These are phyloP conservation scores for Pythium myriotylum DNA, from an alignment of 352 stramenopile species.

Conservation along the genomic window DNA sequence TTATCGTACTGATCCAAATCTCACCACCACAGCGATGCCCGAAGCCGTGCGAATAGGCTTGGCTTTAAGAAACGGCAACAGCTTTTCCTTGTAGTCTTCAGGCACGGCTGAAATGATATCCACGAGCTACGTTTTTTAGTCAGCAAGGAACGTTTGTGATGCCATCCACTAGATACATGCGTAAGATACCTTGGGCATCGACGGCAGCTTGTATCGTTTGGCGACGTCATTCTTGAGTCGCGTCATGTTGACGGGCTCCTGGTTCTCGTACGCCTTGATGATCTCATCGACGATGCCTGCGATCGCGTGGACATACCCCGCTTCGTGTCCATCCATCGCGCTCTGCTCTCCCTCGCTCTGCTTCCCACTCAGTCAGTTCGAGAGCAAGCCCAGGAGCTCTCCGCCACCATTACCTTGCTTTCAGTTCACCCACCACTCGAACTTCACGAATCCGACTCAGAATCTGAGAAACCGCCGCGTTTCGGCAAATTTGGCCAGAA, in stretches of 20 bases:
- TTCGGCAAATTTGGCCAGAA: neutral
- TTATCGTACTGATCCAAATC: no score
- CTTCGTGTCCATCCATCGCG: conserved; percentile 27
- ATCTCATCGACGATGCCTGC: conserved; percentile 92
- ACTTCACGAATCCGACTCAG: neutral
- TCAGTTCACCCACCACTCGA: neutral
- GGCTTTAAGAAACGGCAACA: conserved; percentile 93
- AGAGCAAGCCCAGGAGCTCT: no score
- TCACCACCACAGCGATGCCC: conserved; percentile 94
- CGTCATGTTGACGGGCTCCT: conserved; percentile 93
- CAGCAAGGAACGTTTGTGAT: neutral
- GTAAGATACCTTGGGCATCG: conserved; percentile 82
- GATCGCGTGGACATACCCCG: conserved; percentile 82
- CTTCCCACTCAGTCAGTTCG: neutral
- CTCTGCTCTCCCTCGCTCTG: neutral
- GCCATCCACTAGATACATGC: neutral
- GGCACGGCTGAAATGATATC: conserved; percentile 97
- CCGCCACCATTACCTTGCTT: no score
- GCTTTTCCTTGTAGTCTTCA: conserved; percentile 89
- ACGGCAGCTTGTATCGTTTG: conserved; percentile 90
- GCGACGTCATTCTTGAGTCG: conserved; percentile 91
- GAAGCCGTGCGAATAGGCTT: conserved; percentile 96
- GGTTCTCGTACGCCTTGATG: conserved; percentile 89
- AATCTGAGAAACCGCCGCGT: neutral
- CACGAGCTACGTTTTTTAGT: conserved; percentile 81